These are phyloP conservation scores for Solanum sejunctum DNA, from an alignment of 257 asterid species.

Conservation along the genomic window DNA sequence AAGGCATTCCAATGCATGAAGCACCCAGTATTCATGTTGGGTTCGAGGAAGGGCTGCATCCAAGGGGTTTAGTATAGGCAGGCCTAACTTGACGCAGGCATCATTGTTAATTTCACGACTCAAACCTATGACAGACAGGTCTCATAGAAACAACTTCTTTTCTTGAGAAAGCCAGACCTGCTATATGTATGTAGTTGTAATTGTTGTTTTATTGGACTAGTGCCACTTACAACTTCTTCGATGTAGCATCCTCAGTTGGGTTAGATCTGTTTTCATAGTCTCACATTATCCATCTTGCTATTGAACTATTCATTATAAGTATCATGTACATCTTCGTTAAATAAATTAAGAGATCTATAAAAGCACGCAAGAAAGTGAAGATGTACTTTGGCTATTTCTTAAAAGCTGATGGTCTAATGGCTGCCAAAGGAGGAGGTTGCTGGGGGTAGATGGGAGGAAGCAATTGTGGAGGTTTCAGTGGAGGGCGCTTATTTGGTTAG, in stretches of 20 bases:
- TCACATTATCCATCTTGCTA: not conserved
- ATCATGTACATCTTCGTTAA: not conserved
- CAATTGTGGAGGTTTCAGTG: not conserved
- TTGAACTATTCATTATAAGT: not conserved
- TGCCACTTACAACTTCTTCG: not conserved
- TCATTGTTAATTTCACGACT: not conserved
- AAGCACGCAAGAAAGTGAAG: not conserved
- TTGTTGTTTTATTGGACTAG: not conserved
- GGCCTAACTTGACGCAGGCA: not conserved
- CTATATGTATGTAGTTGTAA: not conserved
- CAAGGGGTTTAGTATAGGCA: not conserved
- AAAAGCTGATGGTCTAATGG: not conserved
- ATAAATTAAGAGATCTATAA: not conserved
- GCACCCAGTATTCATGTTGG: not conserved
- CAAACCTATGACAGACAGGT: not conserved
- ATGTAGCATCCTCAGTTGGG: not conserved
- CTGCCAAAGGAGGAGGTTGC: not conserved
- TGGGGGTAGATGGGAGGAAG: not conserved
- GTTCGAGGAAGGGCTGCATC: not conserved
- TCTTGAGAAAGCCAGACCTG: not conserved
- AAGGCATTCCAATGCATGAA: not conserved
- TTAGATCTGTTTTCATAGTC: not conserved
- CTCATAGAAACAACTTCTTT: not conserved
- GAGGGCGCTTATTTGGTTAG: not conserved
- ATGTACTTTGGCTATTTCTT: not conserved